phyloP scores from a whole-genome alignment of 768 basidiomycete species.

The Tulasnella sp. region DNA sequence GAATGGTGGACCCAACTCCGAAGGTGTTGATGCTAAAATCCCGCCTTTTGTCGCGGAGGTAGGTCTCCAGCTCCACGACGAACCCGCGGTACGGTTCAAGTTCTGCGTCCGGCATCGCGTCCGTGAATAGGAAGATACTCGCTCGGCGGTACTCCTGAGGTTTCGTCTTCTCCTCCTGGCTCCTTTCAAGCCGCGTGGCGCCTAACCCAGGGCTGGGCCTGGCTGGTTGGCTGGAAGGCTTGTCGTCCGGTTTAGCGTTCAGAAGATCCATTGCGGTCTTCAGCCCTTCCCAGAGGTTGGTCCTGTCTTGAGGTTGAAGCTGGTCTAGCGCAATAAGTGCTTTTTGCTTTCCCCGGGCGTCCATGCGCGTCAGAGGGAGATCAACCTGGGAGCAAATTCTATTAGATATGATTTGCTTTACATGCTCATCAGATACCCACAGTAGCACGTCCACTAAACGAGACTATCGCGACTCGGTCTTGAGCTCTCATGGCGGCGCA shows the following conservation, averaged over 20 bases:
- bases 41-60: conserved; percentile 14
- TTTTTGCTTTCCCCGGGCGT: conserved; percentile 15
- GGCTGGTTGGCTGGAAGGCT: background rate
- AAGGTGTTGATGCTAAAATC: conserved; percentile 28
- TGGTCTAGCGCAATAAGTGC: conserved; percentile 9
- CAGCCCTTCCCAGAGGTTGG: conserved; percentile 29
- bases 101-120: conserved; percentile 26
- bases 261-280: conserved; percentile 26
- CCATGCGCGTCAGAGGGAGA: conserved; percentile 19
- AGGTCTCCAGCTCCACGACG: conserved; percentile 20
- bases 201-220: background rate
- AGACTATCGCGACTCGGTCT: conserved; percentile 27
- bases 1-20: conserved; percentile 27
- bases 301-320: conserved; percentile 19
- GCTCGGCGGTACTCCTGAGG: conserved; percentile 14
- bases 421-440: background rate
- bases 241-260: background rate
- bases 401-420: background rate
- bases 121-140: conserved; percentile 24
- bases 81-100: conserved; percentile 22
- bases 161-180: background rate
- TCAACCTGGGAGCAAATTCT: background rate
- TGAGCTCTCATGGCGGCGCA: conserved; percentile 4
- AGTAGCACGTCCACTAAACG: background rate
- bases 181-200: background rate